Percentiles rank a stretch among this genome's conserved stretches.
Evolutionary conservation across 1,284 basidiomycete genomes (phyloP).

Genomic region (Gomphus bonarii): DNA sequence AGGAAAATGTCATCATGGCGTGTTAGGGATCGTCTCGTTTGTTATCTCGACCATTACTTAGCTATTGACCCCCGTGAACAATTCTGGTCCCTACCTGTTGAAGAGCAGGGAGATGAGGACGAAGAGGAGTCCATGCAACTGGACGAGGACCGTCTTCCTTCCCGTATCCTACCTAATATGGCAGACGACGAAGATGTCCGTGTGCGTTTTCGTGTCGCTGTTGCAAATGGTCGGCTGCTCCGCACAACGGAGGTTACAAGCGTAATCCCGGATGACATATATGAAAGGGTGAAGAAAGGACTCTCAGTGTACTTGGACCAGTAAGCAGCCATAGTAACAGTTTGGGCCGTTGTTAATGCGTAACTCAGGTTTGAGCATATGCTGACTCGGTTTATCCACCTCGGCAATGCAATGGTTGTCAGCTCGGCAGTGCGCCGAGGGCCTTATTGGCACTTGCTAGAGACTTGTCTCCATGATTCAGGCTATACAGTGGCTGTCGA

Average conservation of each 20-base stretch:
- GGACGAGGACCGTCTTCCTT: slow-evolving; percentile 29
- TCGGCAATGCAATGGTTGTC: slow-evolving; percentile 79
- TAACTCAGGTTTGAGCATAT: slow-evolving; percentile 59
- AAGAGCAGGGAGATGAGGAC: slow-evolving; percentile 20
- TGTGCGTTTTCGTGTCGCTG: slow-evolving; percentile 71
- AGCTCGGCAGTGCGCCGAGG: slow-evolving; percentile 76
- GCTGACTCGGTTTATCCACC: slow-evolving; percentile 67
- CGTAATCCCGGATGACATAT: slow-evolving; percentile 28
- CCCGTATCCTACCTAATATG: slow-evolving; percentile 40
- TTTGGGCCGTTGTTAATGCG: slow-evolving; percentile 12
- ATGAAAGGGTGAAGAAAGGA: slow-evolving; percentile 32
- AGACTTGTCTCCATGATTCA: slow-evolving; percentile 39
- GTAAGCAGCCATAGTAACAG: slow-evolving; percentile 27
- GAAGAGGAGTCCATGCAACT: slow-evolving; percentile 17
- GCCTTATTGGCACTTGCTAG: slow-evolving; percentile 82
- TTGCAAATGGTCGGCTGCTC: slow-evolving; percentile 54
- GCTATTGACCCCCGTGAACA: slow-evolving; percentile 43
- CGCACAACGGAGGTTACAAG: slow-evolving; percentile 24
- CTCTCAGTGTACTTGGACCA: slow-evolving; percentile 33
- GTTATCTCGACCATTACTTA: slow-evolving; percentile 62
- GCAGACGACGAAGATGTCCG: slow-evolving; percentile 72
- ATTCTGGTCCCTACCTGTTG: slow-evolving; percentile 32
- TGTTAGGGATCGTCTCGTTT: slow-evolving; percentile 52
- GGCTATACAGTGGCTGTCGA: slow-evolving; percentile 53
- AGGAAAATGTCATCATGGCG: slow-evolving; percentile 53